These are phyloP conservation scores for Coemansia javaensis DNA, from an alignment of 192 early-diverging fungal genomes.

Conservation along the genomic window DNA sequence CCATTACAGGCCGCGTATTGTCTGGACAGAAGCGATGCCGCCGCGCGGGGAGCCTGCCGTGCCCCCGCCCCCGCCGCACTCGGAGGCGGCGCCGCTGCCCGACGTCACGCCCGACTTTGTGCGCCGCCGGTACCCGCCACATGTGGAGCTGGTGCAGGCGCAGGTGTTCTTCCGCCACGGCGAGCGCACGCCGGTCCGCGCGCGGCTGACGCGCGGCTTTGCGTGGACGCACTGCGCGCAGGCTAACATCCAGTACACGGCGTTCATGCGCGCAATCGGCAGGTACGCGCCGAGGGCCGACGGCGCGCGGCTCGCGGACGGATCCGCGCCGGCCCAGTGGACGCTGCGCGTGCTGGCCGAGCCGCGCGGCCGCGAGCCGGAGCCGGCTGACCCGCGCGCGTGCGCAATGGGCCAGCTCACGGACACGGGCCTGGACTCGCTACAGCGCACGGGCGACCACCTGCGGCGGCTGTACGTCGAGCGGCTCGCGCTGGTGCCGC, in stretches of 20 bases:
- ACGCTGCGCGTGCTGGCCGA: constrained; percentile 5
- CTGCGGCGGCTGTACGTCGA: constrained; percentile 54
- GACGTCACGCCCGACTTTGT: constrained; percentile 19
- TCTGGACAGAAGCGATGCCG: too few relatives aligned
- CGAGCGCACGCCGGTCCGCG: constrained; percentile 25
- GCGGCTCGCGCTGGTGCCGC: constrained; percentile 31
- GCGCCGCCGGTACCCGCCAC: constrained; percentile 13
- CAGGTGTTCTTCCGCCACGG: constrained; percentile 47
- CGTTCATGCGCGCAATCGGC: constrained; percentile 37
- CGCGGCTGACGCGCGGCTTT: background rate
- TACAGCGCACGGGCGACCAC: constrained; percentile 35
- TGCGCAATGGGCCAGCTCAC: constrained; percentile 54
- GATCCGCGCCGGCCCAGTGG: constrained; percentile 35
- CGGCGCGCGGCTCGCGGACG: constrained; percentile 17
- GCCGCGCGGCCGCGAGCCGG: too few relatives aligned
- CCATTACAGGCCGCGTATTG: too few relatives aligned
- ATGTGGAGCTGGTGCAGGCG: constrained; percentile 29
- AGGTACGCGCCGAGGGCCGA: constrained; percentile 22
- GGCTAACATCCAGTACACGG: constrained; percentile 25
- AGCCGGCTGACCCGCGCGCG: too few relatives aligned
- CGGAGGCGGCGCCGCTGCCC: constrained; percentile 27
- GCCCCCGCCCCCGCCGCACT: constrained; percentile 6
- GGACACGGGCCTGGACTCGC: constrained; percentile 48
- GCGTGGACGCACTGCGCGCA: constrained; percentile 25
- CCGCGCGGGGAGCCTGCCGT: too few relatives aligned